phyloP scores from a whole-genome alignment of 495 filamentous ascomycete genomes.

The Penicillium psychrofluorescens region DNA sequence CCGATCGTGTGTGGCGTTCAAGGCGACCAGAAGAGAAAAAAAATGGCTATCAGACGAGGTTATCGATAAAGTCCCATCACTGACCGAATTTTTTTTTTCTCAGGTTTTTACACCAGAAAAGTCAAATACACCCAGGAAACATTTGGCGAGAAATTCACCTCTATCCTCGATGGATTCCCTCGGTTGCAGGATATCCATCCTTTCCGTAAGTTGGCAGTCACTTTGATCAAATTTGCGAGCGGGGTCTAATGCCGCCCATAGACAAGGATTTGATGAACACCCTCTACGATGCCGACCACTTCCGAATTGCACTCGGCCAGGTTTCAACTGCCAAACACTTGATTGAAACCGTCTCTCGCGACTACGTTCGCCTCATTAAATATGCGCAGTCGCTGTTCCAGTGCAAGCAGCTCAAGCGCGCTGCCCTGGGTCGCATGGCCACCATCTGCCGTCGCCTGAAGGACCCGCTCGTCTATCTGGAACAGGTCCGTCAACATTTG shows the following conservation, averaged over 20 bases:
- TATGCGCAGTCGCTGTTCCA: conserved; percentile 95
- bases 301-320: conserved; percentile 92
- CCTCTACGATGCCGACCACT: conserved; percentile 95
- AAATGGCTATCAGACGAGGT: conserved; percentile 12
- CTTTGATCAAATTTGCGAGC: neutral
- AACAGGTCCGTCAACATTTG: conserved; percentile 96
- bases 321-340: conserved; percentile 92
- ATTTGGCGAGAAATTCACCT: conserved; percentile 84
- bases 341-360: conserved; percentile 89
- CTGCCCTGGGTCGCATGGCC: conserved; percentile 88
- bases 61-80: conserved; percentile 19
- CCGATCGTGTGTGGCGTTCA: neutral
- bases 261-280: conserved; percentile 79
- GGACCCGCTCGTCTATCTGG: conserved; percentile 89
- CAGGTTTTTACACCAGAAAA: conserved; percentile 92
- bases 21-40: conserved; percentile 5
- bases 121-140: conserved; percentile 99
- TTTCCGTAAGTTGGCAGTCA: conserved; percentile 59
- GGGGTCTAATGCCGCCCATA: conserved; percentile 19
- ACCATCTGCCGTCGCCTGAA: conserved; percentile 90
- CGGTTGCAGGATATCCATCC: conserved; percentile 93
- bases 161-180: conserved; percentile 88
- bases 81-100: conserved; percentile 19
- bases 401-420: conserved; percentile 89
- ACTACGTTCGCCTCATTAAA: conserved; percentile 89